phyloP scores from a whole-genome alignment of 2,329 filamentous ascomycete genomes.

The Hypocrella siamensis region DNA sequence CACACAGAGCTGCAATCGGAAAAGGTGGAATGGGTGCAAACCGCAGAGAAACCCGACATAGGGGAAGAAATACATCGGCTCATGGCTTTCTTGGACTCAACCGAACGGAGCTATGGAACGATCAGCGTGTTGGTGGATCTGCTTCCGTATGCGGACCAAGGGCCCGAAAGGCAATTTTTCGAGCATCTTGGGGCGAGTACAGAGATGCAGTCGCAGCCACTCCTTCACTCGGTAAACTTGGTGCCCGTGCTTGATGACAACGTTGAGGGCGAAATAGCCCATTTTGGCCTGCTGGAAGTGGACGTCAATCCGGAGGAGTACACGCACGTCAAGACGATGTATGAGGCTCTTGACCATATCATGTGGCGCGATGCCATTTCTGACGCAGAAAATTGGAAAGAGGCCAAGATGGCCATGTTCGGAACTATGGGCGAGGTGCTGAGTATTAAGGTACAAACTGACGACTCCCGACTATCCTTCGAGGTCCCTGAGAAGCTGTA shows the following conservation, averaged over 20 bases:
- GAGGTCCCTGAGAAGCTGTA: conserved; percentile 37
- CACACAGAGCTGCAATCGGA: conserved; percentile 16
- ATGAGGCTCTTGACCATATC: conserved; percentile 31
- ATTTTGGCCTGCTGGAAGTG: conserved; percentile 27
- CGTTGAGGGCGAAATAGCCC: conserved; percentile 16
- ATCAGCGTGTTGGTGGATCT: conserved; percentile 29
- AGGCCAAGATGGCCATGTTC: conserved; percentile 25
- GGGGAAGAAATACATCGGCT: conserved; percentile 43
- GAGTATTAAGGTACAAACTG: conserved; percentile 26
- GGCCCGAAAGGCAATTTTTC: conserved; percentile 28
- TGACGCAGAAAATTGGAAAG: conserved; percentile 17
- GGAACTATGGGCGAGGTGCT: conserved; percentile 33
- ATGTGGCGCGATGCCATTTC: conserved; percentile 29
- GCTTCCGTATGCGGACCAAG: conserved; percentile 15
- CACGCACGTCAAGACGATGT: conserved; percentile 23
- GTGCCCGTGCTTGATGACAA: conserved; percentile 13
- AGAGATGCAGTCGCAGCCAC: conserved; percentile 10
- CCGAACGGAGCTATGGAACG: conserved; percentile 43
- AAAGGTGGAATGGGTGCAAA: conserved; percentile 13
- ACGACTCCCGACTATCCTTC: conserved; percentile 25
- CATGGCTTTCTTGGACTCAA: conserved; percentile 46
- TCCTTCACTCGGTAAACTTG: conserved; percentile 18
- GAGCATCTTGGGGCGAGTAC: conserved; percentile 20
- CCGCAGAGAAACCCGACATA: conserved; percentile 20
- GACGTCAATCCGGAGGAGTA: conserved; percentile 21